phyloP scores from a whole-genome alignment of 176 grass and related monocot genomes.

The Eragrostis curvula region DNA sequence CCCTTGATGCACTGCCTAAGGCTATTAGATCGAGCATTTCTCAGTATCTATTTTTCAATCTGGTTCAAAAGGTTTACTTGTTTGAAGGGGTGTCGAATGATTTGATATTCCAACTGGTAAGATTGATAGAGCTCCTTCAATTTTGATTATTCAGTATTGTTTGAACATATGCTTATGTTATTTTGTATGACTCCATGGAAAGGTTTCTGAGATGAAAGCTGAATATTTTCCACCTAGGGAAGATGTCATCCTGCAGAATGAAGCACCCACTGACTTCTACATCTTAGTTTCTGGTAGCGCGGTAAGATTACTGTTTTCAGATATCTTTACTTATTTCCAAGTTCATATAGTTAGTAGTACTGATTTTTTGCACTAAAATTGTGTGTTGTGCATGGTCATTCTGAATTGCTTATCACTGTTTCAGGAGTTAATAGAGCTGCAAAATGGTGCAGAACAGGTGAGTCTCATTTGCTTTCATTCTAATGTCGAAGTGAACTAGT shows the following conservation, averaged over 20 bases:
- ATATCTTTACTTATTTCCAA: slow-evolving; percentile 15
- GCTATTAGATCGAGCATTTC: slow-evolving; percentile 98
- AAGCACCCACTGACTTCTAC: slow-evolving; percentile 98
- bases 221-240: slow-evolving; percentile 99
- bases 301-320: slow-evolving; percentile 51
- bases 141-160: neutral
- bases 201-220: slow-evolving; percentile 99
- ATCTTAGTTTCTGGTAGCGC: slow-evolving; percentile 80
- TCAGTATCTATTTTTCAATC: slow-evolving; percentile 76
- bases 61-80: slow-evolving; percentile 86
- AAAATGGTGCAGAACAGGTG: slow-evolving; percentile 65
- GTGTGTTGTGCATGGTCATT: slow-evolving; percentile 26
- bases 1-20: slow-evolving; percentile 84
- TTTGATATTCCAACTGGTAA: slow-evolving; percentile 95
- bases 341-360: slow-evolving; percentile 34
- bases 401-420: slow-evolving; percentile 47
- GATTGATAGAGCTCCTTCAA: neutral
- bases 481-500: slow-evolving; percentile 24
- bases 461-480: slow-evolving; percentile 37
- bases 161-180: slow-evolving; percentile 29
- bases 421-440: slow-evolving; percentile 74
- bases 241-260: slow-evolving; percentile 98
- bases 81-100: slow-evolving; percentile 81
- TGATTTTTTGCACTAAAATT: slow-evolving; percentile 7
- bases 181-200: slow-evolving; percentile 33